phyloP scores from a whole-genome alignment of 73 alveolate species.

The Symbiodinium natans region DNA sequence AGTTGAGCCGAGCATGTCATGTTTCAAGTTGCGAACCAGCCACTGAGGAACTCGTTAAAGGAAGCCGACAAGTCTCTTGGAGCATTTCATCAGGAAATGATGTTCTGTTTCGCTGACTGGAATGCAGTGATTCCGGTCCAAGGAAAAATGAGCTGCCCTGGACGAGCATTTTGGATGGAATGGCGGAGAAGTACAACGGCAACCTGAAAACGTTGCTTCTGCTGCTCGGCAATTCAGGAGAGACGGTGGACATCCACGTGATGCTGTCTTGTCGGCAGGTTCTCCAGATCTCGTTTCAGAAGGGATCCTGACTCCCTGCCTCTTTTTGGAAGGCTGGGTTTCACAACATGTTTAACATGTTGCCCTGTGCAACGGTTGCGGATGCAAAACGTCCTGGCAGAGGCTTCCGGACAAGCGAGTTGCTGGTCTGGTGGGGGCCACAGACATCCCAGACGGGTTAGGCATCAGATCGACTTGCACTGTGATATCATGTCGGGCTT shows the following conservation, averaged over 20 bases:
- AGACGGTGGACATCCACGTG: too few relatives aligned
- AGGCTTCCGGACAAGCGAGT: constrained; percentile 91
- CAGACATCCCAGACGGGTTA: neutral
- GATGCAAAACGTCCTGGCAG: too few relatives aligned
- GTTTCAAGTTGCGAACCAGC: too few relatives aligned
- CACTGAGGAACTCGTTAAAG: constrained; percentile 66
- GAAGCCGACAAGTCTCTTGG: constrained; percentile 76
- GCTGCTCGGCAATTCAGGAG: neutral
- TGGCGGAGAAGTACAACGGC: constrained; percentile 94
- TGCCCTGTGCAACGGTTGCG: too few relatives aligned
- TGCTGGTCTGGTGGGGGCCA: constrained; percentile 51
- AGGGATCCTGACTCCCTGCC: constrained; percentile 68
- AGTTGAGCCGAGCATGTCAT: too few relatives aligned
- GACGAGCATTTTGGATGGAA: constrained; percentile 69
- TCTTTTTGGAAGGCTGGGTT: constrained; percentile 58
- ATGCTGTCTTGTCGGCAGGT: constrained; percentile 5
- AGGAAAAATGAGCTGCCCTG: constrained; percentile 90
- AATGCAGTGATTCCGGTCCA: too few relatives aligned
- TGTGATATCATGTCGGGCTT: neutral
- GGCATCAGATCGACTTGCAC: neutral
- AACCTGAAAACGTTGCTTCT: constrained; percentile 82
- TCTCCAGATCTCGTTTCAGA: constrained; percentile 67
- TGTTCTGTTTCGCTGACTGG: neutral
- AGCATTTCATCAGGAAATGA: neutral
- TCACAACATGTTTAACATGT: too few relatives aligned